Evolutionary conservation across 805 yeast species (phyloP).

Genomic region (Hagleromyces aurorensis): DNA sequence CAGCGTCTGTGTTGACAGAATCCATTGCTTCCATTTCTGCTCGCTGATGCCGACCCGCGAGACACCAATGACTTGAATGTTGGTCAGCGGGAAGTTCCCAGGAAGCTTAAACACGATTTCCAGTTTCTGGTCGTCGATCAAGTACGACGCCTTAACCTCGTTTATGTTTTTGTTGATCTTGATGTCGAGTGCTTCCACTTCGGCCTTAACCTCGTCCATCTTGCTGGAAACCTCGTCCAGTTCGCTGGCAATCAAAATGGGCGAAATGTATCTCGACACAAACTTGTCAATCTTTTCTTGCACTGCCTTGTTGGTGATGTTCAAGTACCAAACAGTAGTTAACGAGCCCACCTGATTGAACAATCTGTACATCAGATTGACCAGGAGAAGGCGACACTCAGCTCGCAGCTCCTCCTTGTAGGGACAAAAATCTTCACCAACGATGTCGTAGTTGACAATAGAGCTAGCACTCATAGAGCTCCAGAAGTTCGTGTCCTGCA

Average conservation of each 20-base stretch:
- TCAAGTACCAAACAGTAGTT: slow-evolving; percentile 53
- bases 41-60: slow-evolving; percentile 83
- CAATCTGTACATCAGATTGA: slow-evolving; percentile 19
- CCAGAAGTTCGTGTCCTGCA: slow-evolving; percentile 21
- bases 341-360: slow-evolving; percentile 28
- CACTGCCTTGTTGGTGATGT: slow-evolving; percentile 57
- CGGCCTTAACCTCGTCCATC: slow-evolving; percentile 29
- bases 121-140: slow-evolving; percentile 81
- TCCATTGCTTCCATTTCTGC: slow-evolving; percentile 91
- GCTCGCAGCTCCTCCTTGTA: slow-evolving; percentile 22
- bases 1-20: slow-evolving; percentile 80
- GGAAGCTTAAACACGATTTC: slow-evolving; percentile 76
- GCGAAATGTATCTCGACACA: slow-evolving; percentile 54
- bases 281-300: slow-evolving; percentile 56
- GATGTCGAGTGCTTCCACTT: slow-evolving; percentile 41
- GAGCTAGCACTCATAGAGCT: slow-evolving; percentile 19
- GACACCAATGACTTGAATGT: slow-evolving; percentile 69
- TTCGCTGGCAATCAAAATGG: slow-evolving; percentile 51
- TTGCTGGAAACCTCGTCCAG: slow-evolving; percentile 42
- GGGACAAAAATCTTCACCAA: slow-evolving; percentile 14
- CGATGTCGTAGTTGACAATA: slow-evolving; percentile 16
- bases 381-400: slow-evolving; percentile 26
- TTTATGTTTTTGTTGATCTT: slow-evolving; percentile 52
- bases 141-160: slow-evolving; percentile 65
- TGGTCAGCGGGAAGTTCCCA: slow-evolving; percentile 64